Evolutionary conservation across 371 early-diverging fungal species (phyloP).

Genomic region (Syncephalastrum sp.): DNA sequence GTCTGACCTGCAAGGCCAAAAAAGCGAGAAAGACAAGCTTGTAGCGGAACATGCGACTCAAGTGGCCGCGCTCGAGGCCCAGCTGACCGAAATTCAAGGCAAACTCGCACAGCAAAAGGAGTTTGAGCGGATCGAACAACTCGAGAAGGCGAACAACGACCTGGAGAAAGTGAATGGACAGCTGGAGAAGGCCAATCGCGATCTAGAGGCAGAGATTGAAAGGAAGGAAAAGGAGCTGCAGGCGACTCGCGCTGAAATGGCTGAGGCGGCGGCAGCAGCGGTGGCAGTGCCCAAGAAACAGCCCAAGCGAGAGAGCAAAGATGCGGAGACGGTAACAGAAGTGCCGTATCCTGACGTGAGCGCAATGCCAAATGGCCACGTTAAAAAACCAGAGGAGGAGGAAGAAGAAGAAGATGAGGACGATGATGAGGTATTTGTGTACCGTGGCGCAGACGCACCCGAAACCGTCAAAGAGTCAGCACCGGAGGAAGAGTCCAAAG

Average conservation of each 20-base stretch:
- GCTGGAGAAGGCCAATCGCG: constrained; percentile 10
- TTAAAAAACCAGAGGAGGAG: constrained; percentile 3
- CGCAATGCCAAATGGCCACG: too few species aligned
- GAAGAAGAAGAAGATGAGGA: constrained; percentile 32
- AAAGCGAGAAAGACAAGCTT: neutral
- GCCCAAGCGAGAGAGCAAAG: constrained; percentile 12
- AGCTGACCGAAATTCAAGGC: too few species aligned
- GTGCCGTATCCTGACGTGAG: neutral
- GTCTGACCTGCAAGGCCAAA: too few species aligned
- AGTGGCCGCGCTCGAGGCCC: too few species aligned
- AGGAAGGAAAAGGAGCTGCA: constrained; percentile 12
- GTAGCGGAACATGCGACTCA: too few species aligned
- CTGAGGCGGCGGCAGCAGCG: too few species aligned
- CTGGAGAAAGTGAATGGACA: constrained; percentile 14
- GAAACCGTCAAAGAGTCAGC: neutral
- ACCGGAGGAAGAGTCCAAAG: constrained; percentile 1
- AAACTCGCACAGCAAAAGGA: constrained; percentile 6
- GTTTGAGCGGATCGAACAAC: constrained; percentile 11
- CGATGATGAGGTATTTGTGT: constrained; percentile 42
- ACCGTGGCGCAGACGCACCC: constrained; percentile 37
- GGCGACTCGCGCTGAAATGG: neutral
- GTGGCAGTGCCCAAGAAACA: neutral
- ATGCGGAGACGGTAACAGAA: constrained; percentile 20
- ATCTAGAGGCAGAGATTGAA: constrained; percentile 16
- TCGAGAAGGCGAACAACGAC: constrained; percentile 16